Evolutionary conservation across 2,329 filamentous ascomycete genomes (phyloP), one percentile per base, ranked within the genome.

Genomic region (Dothideomycetidae sp.): DNA sequence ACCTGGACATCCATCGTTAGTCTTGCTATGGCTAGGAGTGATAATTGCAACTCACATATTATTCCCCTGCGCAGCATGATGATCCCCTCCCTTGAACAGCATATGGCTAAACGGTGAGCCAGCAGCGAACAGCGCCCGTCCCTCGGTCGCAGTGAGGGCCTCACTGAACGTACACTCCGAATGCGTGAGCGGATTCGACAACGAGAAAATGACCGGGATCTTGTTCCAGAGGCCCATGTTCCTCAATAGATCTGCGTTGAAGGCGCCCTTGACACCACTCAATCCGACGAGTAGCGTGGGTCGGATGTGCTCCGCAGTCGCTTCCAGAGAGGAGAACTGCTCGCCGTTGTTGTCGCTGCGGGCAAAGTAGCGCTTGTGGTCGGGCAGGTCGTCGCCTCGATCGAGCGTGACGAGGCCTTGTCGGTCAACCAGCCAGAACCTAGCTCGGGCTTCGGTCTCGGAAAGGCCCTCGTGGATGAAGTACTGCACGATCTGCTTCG

Each of bases 401-500:
- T 93, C 85, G 43, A 70, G 69, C 44, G 85, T 93, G 34, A 93
- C 84, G 10, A 93, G 78, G 50, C 85, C 85, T 42, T 50, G 26
- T 55, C 83, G 92, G 63, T 93, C 85, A 40, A 93, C 83, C 32
- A 93, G 80, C 72, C 78, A 93, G 70, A 93, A 93, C 67, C 86
- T 90, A 52, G 76, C 72, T 49, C 75, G 75, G 40, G 85, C 85
- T 44, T 80, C 78, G 51, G 81, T 72, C 59, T 93, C 84, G 5
- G 78, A 78, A 54, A 93, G 67, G 19, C 85, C 85, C 48, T 83
- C 80, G 47, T 81, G 79, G 51, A 83, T 82, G 65, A 93, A 93
- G 68, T 81, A 92, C 62, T 92, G 82, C 40, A 92, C 82, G 46
- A 93, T 81, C 66, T 93, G 85, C 68, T 88, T 92, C 41, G 85